phyloP scores from a whole-genome alignment of 2,329 filamentous ascomycete species.

The Pezizomycotina sp. region DNA sequence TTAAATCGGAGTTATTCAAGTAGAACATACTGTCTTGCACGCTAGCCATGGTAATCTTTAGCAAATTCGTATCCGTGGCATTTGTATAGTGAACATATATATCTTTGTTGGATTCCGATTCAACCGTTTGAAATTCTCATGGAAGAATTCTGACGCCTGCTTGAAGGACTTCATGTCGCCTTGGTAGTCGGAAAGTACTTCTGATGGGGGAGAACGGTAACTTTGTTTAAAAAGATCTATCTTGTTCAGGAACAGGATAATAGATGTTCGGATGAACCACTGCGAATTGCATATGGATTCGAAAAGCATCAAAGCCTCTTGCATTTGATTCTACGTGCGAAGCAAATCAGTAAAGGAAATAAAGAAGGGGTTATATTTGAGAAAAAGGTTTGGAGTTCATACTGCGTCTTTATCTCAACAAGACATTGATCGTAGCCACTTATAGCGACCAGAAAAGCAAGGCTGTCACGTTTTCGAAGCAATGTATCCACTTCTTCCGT shows the following conservation, averaged over 20 bases:
- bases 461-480: conserved; percentile 86
- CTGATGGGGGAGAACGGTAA: conserved; percentile 48
- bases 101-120: conserved; percentile 45
- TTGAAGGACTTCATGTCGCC: conserved; percentile 56
- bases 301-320: conserved; percentile 73
- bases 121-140: conserved; percentile 61
- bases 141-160: conserved; percentile 62
- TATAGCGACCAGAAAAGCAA: conserved; percentile 85
- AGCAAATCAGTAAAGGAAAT: not conserved
- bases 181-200: conserved; percentile 62
- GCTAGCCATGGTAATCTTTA: conserved; percentile 73
- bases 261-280: conserved; percentile 67
- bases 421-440: conserved; percentile 93
- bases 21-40: conserved; percentile 48
- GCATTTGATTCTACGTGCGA: conserved; percentile 80
- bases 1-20: too few relatives aligned
- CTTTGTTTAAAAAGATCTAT: conserved; percentile 73
- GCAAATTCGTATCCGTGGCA: conserved; percentile 50
- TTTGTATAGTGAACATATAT: conserved; percentile 45
- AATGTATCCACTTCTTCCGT: conserved; percentile 95
- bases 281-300: conserved; percentile 73
- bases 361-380: not conserved
- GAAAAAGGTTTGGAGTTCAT: conserved; percentile 30
- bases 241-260: conserved; percentile 77
- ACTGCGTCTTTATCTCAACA: conserved; percentile 93